Conservation (phyloP, 2,329 filamentous ascomycete species). For the Trichoderma harzianum region DNA sequence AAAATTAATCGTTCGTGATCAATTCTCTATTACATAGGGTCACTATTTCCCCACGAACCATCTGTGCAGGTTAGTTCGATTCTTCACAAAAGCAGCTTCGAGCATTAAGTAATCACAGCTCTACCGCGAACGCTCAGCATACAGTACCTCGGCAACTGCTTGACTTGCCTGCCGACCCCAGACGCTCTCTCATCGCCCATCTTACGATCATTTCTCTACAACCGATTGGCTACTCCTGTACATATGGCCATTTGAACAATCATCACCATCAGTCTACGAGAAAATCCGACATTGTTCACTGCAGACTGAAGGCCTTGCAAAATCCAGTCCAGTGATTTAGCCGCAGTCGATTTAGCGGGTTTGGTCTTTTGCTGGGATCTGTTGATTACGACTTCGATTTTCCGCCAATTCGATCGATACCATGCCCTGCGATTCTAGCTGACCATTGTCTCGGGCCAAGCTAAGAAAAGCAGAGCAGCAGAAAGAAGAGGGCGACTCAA, state of each 20-base stretch:
- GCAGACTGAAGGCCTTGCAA: neutral
- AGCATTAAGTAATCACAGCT: neutral
- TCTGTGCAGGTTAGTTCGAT: neutral
- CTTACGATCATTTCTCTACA: neutral
- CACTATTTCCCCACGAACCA: neutral
- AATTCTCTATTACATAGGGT: neutral
- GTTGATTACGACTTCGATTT: neutral
- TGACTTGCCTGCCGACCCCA: neutral
- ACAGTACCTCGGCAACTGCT: neutral
- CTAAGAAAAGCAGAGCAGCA: neutral
- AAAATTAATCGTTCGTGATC: neutral
- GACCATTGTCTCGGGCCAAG: neutral
- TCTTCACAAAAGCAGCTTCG: neutral
- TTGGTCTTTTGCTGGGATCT: neutral
- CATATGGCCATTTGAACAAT: neutral
- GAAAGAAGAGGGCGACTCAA: neutral
- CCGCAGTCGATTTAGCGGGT: neutral
- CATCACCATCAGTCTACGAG: neutral
- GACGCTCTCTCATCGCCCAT: neutral
- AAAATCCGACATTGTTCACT: neutral
- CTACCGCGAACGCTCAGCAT: neutral
- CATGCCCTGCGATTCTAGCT: conserved; percentile 2
- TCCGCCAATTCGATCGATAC: neutral
- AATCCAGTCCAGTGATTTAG: neutral
- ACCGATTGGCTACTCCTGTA: neutral